Base-by-base conservation (phyloP, 2,329 filamentous ascomycete genomes). In the Phyllosticta citribraziliensis region DNA sequence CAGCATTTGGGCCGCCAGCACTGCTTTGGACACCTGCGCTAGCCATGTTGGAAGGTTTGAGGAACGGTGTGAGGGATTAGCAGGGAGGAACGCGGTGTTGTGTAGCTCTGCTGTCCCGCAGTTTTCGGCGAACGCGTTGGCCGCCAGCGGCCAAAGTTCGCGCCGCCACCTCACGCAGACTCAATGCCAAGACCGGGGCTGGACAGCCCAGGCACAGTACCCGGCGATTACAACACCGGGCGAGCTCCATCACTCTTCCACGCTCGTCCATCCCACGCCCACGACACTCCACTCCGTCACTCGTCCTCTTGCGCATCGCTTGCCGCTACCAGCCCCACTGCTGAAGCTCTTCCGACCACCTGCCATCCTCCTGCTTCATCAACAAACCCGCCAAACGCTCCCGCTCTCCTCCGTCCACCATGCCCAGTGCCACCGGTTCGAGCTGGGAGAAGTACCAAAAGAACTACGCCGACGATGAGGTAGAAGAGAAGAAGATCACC, bases 401-500 rank as follows among this genome's bases (percentile, higher is more conserved):
- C 25, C 50, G 50, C 53, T 35, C 52, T 55, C 57, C 52, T 59
- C 47, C 55, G 25, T 59, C 73, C 72, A 80, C 69, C 75, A 84
- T 97, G 92, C 92, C 92, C 83, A 93, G 89, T 80, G 93, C 94
- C 77, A 96, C 88, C 71, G 94, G 94, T 75, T 79, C 83, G 77
- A 90, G 85, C 84, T 99, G 94, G 94, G 94, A 99, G 84, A 97
- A 97, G 82, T 97, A 96, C 83, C 85, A 89, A 80, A 97, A 97
- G 84, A 92, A 87, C 73, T 99, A 90, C 73, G 93, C 88, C 73
- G 94, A 99, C 73, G 94, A 99, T 70, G 94, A 97, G 76, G 82
- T 92, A 76, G 91, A 96, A 75, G 94, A 99, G 84, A 99, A 99
- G 88, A 99, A 99, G 85, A 99, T 99, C 74, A 93, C 91, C 63